Percentiles rank a stretch among this genome's conserved stretches.
These are phyloP conservation scores for Malus hybrid DNA, from an alignment of 331 rosid species.

Conservation along the genomic window DNA sequence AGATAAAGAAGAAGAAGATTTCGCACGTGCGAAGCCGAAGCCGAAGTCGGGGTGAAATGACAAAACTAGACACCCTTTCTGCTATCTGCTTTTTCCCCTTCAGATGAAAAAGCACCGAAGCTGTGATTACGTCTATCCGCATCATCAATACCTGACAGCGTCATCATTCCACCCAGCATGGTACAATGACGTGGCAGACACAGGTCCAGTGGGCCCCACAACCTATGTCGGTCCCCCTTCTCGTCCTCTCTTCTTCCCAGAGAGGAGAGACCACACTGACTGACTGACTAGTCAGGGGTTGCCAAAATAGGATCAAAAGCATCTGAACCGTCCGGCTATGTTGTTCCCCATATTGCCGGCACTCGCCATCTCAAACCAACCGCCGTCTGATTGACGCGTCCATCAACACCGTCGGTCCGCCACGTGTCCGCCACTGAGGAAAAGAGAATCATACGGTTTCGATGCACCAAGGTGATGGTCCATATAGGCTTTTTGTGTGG, in stretches of 20 bases:
- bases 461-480: not conserved
- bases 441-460: not conserved
- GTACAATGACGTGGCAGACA: constrained; percentile 12
- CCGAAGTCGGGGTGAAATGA: not conserved
- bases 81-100: too few species aligned
- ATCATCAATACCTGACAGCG: constrained; percentile 22
- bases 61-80: not conserved
- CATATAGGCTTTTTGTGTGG: not conserved
- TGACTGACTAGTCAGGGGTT: not conserved
- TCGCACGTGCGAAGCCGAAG: not conserved
- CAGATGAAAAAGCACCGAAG: not conserved
- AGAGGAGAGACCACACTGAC: not conserved
- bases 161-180: constrained; percentile 21
- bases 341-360: constrained; percentile 19
- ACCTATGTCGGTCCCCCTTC: not conserved
- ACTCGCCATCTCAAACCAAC: constrained; percentile 2
- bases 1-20: not conserved
- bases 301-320: not conserved
- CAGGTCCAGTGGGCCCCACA: not conserved
- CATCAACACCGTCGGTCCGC: not conserved
- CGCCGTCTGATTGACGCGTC: constrained; percentile 23
- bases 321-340: constrained; percentile 18
- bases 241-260: too few species aligned
- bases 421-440: not conserved
- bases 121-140: not conserved